A percentile compares a stretch with the other conserved stretches of the same genome.
Conservation (phyloP, 176 grass and related monocot genomes). For the Coix lacrymajobi region DNA sequence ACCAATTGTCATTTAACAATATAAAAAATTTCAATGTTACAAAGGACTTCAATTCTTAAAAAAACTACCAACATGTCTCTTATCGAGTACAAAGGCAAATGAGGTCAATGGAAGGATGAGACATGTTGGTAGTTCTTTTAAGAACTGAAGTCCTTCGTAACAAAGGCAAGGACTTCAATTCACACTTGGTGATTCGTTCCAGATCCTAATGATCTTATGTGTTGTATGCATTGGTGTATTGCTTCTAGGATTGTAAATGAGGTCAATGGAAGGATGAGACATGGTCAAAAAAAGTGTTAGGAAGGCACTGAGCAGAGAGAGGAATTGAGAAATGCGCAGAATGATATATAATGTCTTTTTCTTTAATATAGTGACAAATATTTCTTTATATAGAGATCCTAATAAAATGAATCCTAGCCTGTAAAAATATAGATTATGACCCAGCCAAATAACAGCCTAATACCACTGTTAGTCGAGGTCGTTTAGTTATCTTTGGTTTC, state of each 20-base stretch:
- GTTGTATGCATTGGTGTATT: background rate
- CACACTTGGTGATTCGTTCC: background rate
- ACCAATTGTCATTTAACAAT: background rate
- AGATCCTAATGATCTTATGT: background rate
- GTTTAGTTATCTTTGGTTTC: background rate
- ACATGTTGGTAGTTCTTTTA: too few relatives aligned
- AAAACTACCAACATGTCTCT: background rate
- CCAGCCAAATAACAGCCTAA: background rate
- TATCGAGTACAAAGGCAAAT: background rate
- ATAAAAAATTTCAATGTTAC: background rate
- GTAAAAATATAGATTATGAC: background rate
- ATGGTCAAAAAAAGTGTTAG: background rate
- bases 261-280: background rate
- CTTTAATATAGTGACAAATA: background rate
- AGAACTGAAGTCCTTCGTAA: too few relatives aligned
- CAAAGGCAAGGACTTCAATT: too few relatives aligned
- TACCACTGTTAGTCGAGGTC: background rate
- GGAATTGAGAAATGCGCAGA: background rate
- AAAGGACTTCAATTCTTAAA: background rate
- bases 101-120: too few relatives aligned
- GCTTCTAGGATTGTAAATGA: background rate
- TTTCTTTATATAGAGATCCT: background rate
- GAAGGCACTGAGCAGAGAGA: background rate
- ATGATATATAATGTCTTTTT: background rate
- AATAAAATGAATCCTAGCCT: background rate